Evolutionary conservation across 2,329 filamentous ascomycete genomes (phyloP).

Genomic region (Emergomyces pasteurianus): DNA sequence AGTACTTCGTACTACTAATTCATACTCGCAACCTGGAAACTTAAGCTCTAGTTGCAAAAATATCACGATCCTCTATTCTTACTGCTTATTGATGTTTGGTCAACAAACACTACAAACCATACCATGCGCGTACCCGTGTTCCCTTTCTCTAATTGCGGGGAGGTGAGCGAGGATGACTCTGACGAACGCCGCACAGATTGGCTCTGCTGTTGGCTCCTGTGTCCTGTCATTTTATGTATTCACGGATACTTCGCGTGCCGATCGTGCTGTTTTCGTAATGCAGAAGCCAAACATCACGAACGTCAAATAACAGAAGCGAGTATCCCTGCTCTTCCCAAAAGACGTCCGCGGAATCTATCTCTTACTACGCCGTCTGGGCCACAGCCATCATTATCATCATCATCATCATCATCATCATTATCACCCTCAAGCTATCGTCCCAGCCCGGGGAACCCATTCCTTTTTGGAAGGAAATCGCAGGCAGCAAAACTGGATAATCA

Average conservation of each 20-base stretch:
- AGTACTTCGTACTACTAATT: too few relatives aligned
- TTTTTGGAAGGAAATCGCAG: neutral
- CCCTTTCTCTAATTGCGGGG: neutral
- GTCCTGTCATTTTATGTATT: neutral
- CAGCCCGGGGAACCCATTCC: neutral
- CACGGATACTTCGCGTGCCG: neutral
- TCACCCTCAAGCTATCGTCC: neutral
- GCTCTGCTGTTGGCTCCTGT: neutral
- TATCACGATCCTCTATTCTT: too few relatives aligned
- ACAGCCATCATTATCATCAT: neutral
- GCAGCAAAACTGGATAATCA: neutral
- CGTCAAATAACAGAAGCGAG: neutral
- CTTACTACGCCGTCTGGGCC: neutral
- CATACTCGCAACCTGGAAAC: too few relatives aligned
- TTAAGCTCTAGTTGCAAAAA: too few relatives aligned
- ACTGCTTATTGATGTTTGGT: too few relatives aligned
- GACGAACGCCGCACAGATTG: neutral
- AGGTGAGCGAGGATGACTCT: neutral
- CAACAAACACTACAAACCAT: neutral
- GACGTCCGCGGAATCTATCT: neutral
- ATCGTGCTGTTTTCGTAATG: neutral
- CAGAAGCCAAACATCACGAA: neutral
- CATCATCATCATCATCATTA: too few relatives aligned
- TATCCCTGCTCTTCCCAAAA: neutral
- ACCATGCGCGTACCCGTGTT: neutral